phyloP scores from a whole-genome alignment of 2,329 filamentous ascomycete genomes.

The Nothomitra cinnamomea region DNA sequence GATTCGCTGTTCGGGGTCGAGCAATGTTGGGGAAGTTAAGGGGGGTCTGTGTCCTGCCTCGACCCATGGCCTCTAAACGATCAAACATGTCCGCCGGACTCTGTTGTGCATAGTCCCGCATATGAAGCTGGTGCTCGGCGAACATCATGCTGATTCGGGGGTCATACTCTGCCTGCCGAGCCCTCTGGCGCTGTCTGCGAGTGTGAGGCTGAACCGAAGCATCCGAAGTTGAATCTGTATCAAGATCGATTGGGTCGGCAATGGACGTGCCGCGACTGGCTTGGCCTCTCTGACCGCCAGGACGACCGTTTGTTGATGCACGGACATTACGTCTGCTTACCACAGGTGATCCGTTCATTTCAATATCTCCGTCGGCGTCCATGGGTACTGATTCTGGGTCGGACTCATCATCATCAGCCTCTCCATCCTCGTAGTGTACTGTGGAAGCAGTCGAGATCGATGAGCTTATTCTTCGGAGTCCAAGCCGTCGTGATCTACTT shows the following conservation, averaged over 20 bases:
- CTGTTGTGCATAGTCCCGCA: neutral
- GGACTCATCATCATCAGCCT: constrained; percentile 13
- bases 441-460: constrained; percentile 7
- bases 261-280: constrained; percentile 1
- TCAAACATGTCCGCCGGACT: neutral
- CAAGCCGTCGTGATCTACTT: neutral
- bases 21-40: neutral
- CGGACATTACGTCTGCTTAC: neutral
- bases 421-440: constrained; percentile 12
- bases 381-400: constrained; percentile 10
- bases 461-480: constrained; percentile 1
- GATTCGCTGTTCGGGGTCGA: neutral
- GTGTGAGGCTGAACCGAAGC: constrained; percentile 1
- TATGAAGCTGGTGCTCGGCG: constrained; percentile 1
- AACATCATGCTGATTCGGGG: constrained; percentile 4
- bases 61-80: neutral
- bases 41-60: neutral
- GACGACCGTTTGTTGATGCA: neutral
- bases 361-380: constrained; percentile 20
- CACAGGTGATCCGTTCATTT: constrained; percentile 14
- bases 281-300: neutral
- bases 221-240: constrained; percentile 4
- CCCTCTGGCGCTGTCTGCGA: constrained; percentile 1
- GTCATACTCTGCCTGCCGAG: constrained; percentile 4
- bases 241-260: constrained; percentile 5